Evolutionary conservation across 2,329 filamentous ascomycete species (phyloP), one percentile per base, ranked within the genome.

Genomic region (Beauveria rudraprayagi): DNA sequence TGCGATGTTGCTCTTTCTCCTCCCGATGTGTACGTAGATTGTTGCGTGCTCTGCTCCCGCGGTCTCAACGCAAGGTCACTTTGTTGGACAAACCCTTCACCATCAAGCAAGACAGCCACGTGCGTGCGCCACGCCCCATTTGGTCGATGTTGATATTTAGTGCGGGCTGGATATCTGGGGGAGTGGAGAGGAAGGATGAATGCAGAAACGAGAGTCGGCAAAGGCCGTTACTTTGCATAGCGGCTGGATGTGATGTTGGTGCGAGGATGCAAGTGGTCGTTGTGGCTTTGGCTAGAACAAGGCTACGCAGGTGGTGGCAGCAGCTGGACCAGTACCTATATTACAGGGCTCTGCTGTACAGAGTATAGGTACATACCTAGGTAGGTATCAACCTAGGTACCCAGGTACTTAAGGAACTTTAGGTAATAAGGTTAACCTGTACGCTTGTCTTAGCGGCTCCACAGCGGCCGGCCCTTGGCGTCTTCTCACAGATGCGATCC

Each of bases 61-160:
- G 44, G n/a, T 40, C 19, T 34, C 54, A 43, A n/a, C 43, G 56
- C 56, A 60, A 44, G 40, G n/a, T 37, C 30, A 24, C 37, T 52
- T 26, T 44, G 56, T 26, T 52, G 24, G 24, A 17, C 30, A 59
- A 22, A 37, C 56, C 47, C 22, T 60, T 60, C 56, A 46, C n/a
- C 48, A 53, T 44, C 48, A 43, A 30, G 48, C 40, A 60, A 44
- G 47, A 24, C 56, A 41, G 26, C 37, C 56, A 60, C 56, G 56
- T 60, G 56, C 34, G 37, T 46, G 40, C 56, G 56, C 56, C 56
- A 60, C 56, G 56, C 28, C 56, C 56, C 54, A 17, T 51, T 51
- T 43, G n/a, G 16, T 19, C 34, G 56, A 40, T n/a, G 26, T 37
- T 24, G 30, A 1, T 46, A 22, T 11, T 46, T 50, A 5, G 28